These are phyloP conservation scores for Juncus effusus DNA, from an alignment of 176 grass and related monocot species.

Conservation along the genomic window DNA sequence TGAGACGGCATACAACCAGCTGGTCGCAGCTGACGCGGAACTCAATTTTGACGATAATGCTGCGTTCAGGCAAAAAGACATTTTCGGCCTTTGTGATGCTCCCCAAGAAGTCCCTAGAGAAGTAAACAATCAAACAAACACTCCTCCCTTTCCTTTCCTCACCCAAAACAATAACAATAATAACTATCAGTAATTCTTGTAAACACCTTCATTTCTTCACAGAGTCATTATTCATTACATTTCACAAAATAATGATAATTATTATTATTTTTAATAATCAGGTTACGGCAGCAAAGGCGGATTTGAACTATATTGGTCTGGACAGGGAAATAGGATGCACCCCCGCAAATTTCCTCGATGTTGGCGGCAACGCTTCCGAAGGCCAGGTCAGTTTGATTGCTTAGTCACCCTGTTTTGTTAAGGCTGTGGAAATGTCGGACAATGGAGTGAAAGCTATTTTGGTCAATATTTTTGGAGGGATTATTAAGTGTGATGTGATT, in stretches of 20 bases:
- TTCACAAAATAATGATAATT: too few relatives aligned
- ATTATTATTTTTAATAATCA: constrained; percentile 28
- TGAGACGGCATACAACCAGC: constrained; percentile 81
- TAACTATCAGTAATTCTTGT: too few relatives aligned
- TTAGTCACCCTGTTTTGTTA: constrained; percentile 10
- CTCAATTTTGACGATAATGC: constrained; percentile 99
- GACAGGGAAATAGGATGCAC: constrained; percentile 99
- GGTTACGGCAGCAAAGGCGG: constrained; percentile 89
- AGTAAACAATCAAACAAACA: constrained; percentile 28
- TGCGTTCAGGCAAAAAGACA: constrained; percentile 89
- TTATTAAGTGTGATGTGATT: constrained; percentile 98
- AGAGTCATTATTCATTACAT: too few relatives aligned
- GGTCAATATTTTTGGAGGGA: constrained; percentile 99
- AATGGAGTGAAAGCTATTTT: constrained; percentile 99
- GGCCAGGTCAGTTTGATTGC: constrained; percentile 50
- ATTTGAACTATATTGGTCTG: constrained; percentile 98
- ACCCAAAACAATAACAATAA: too few relatives aligned
- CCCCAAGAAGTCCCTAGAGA: constrained; percentile 97
- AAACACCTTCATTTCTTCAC: too few relatives aligned
- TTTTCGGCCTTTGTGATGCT: constrained; percentile 87
- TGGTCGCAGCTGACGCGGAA: constrained; percentile 97
- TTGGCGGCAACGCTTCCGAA: constrained; percentile 96
- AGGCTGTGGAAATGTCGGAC: constrained; percentile 98
- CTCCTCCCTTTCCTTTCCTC: constrained; percentile 7
- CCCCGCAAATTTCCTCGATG: constrained; percentile 99